A percentile compares a stretch with the other conserved stretches of the same genome.
phyloP scores from a whole-genome alignment of 192 early-diverging fungal genomes.

The Lunasporangiospora selenospora region DNA sequence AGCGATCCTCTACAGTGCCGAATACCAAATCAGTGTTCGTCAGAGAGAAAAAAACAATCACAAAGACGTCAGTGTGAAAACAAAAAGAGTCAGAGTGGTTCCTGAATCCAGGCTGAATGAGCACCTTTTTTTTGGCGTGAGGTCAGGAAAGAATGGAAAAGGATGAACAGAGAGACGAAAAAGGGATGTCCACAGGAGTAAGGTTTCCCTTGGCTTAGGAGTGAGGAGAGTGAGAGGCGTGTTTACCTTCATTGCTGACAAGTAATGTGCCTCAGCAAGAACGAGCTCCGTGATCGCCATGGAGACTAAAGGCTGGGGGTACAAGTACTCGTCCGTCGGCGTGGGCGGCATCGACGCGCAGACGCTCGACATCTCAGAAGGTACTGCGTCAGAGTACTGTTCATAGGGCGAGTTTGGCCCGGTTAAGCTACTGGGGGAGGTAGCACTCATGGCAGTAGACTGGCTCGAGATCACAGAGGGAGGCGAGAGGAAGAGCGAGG shows the following conservation, averaged over 20 bases:
- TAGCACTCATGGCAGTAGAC: slow-evolving; percentile 14
- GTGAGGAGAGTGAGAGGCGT: too few relatives aligned
- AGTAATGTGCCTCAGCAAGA: slow-evolving; percentile 30
- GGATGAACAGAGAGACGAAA: not conserved
- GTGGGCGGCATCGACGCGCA: slow-evolving; percentile 1
- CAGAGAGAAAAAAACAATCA: not conserved
- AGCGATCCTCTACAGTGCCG: slow-evolving; percentile 11
- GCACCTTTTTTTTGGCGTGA: too few relatives aligned
- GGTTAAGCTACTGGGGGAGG: too few relatives aligned
- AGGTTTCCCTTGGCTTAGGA: too few relatives aligned
- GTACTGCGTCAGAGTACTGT: slow-evolving; percentile 3
- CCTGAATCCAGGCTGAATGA: not conserved
- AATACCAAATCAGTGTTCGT: not conserved
- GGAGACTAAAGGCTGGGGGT: slow-evolving; percentile 9
- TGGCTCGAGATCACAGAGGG: not conserved
- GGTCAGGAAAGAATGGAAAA: not conserved
- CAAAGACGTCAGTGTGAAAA: too few relatives aligned
- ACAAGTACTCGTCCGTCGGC: not conserved
- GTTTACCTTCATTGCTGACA: slow-evolving; percentile 24
- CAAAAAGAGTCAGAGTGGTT: not conserved
- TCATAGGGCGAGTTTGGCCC: too few relatives aligned
- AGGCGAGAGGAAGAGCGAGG: not conserved
- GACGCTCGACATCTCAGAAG: slow-evolving; percentile 8
- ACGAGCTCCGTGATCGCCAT: slow-evolving; percentile 42
- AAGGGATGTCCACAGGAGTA: not conserved